phyloP scores from a whole-genome alignment of 192 early-diverging fungal genomes.

The Phycomyces nitens region DNA sequence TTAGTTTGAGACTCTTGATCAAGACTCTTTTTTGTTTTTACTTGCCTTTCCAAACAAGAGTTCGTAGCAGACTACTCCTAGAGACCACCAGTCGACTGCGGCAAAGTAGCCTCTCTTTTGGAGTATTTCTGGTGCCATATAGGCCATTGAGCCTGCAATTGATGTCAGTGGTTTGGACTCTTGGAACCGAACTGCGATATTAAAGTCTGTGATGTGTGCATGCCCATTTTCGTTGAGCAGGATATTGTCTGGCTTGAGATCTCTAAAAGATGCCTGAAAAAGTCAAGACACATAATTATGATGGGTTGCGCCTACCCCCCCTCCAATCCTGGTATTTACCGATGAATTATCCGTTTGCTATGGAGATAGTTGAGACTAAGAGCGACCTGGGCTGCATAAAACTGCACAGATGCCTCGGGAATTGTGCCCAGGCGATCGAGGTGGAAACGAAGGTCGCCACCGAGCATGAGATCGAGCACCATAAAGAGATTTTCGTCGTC shows the following conservation, averaged over 20 bases:
- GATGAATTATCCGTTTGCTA: constrained; percentile 63
- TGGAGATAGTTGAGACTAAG: constrained; percentile 69
- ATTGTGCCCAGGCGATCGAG: constrained; percentile 65
- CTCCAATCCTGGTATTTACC: no score
- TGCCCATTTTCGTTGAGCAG: constrained; percentile 75
- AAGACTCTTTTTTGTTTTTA: no score
- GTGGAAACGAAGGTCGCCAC: constrained; percentile 93
- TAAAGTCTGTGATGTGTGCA: constrained; percentile 83
- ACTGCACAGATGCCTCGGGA: constrained; percentile 60
- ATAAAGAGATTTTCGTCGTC: constrained; percentile 92
- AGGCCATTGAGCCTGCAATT: constrained; percentile 81
- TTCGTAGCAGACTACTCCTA: constrained; percentile 78
- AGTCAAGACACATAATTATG: constrained; percentile 6
- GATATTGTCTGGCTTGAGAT: constrained; percentile 86
- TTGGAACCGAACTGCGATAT: constrained; percentile 74
- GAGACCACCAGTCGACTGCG: constrained; percentile 72
- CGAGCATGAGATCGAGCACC: constrained; percentile 91
- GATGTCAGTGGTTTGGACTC: constrained; percentile 64
- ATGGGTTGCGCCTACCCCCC: no score
- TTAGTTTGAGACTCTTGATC: no score
- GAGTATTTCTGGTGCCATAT: constrained; percentile 85
- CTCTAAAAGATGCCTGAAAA: constrained; percentile 38
- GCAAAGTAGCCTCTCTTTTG: constrained; percentile 49
- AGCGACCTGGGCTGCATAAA: constrained; percentile 70
- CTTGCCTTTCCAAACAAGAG: constrained; percentile 73